A percentile compares a stretch with the other conserved stretches of the same genome.
Conservation (phyloP, 306 rosid genomes). For the Acacia confusa region DNA sequence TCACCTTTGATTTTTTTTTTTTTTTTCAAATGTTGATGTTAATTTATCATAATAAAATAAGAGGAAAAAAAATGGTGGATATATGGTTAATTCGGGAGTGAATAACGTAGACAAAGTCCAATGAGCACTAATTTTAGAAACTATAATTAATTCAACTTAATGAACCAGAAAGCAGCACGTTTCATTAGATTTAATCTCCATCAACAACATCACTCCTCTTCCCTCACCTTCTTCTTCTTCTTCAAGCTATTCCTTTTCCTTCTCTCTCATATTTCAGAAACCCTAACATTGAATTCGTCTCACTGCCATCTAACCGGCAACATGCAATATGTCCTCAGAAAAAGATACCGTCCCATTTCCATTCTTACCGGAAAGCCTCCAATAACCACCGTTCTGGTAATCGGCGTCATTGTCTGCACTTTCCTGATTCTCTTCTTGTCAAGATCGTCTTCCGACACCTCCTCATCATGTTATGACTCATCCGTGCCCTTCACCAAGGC, state of each 20-base stretch:
- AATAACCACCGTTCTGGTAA: conserved; percentile 24
- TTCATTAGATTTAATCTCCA: not conserved
- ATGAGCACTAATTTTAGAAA: conserved; percentile 26
- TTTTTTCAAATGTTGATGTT: no score
- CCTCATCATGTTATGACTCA: conserved; percentile 29
- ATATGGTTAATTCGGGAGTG: not conserved
- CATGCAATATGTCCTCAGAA: conserved; percentile 23
- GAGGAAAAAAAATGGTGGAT: no score
- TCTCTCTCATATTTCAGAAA: no score
- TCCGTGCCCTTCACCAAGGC: not conserved
- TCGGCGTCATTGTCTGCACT: conserved; percentile 23
- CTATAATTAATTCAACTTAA: not conserved
- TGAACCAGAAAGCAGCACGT: conserved; percentile 19
- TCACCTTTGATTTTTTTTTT: no score
- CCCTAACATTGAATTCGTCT: no score
- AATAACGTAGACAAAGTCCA: not conserved
- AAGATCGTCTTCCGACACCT: not conserved
- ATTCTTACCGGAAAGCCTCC: conserved; percentile 25
- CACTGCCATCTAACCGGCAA: not conserved
- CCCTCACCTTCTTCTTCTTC: no score
- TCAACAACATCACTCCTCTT: not conserved
- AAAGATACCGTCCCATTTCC: conserved; percentile 26
- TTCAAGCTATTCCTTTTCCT: no score
- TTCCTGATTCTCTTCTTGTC: conserved; percentile 39
- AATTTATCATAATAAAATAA: no score